Evolutionary conservation across 1,139 yeast genomes (phyloP).

Genomic region (Geotrichum australiense): DNA sequence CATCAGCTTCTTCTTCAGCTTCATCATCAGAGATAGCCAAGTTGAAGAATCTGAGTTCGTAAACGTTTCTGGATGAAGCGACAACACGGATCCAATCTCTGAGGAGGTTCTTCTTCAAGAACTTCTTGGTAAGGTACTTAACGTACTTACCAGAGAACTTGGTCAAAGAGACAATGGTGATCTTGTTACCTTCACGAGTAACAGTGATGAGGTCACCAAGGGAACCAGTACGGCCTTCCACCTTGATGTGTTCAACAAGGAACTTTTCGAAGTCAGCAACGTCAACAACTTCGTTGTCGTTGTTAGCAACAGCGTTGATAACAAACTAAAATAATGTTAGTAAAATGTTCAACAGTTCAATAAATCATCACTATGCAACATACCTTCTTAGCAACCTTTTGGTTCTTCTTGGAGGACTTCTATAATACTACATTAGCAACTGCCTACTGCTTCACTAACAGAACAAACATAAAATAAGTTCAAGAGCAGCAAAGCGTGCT

Average conservation of each 20-base stretch:
- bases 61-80: slow-evolving; percentile 90
- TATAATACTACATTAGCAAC: slow-evolving; percentile 37
- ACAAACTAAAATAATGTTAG: slow-evolving; percentile 47
- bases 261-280: slow-evolving; percentile 96
- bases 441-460: slow-evolving; percentile 39
- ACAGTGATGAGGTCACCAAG: slow-evolving; percentile 93
- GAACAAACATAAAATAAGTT: slow-evolving; percentile 19
- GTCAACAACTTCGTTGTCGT: slow-evolving; percentile 91
- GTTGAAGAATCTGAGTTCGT: slow-evolving; percentile 99
- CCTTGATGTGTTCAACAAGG: slow-evolving; percentile 98
- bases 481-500: slow-evolving; percentile 27
- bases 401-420: slow-evolving; percentile 69
- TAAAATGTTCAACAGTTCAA: slow-evolving; percentile 3
- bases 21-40: slow-evolving; percentile 97
- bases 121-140: slow-evolving; percentile 98
- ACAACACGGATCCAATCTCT: slow-evolving; percentile 99
- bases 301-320: slow-evolving; percentile 96
- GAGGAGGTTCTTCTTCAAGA: slow-evolving; percentile 99
- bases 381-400: slow-evolving; percentile 36
- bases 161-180: slow-evolving; percentile 82
- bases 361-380: slow-evolving; percentile 17
- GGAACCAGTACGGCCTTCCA: slow-evolving; percentile 94
- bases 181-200: slow-evolving; percentile 72
- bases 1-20: slow-evolving; percentile 47
- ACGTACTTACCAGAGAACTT: slow-evolving; percentile 99